Percentiles rank a stretch among this genome's conserved stretches.
Conservation (phyloP, 169 alveolate species). For the Theileria luwenshuni region DNA sequence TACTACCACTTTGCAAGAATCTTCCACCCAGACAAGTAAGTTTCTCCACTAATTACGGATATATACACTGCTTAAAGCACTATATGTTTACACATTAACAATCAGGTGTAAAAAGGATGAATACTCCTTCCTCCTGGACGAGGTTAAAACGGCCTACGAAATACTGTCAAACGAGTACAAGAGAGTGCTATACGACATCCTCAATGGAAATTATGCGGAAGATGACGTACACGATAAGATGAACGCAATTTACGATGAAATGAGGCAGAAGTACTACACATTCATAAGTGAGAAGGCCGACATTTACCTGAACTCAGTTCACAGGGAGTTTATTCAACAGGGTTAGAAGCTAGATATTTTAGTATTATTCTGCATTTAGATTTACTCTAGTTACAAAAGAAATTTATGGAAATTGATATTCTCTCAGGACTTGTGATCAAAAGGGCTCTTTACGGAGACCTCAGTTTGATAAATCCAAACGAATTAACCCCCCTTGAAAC, state of each 20-base stretch:
- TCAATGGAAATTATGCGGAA: slow-evolving; percentile 29
- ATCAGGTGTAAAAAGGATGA: slow-evolving; percentile 16
- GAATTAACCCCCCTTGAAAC: slow-evolving; percentile 41
- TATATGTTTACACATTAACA: background rate
- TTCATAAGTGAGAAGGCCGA: slow-evolving; percentile 35
- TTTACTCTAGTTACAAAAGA: too few relatives aligned
- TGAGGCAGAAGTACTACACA: slow-evolving; percentile 33
- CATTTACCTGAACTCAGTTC: slow-evolving; percentile 33
- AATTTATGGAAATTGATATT: background rate
- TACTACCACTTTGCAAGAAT: slow-evolving; percentile 86
- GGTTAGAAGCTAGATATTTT: slow-evolving; percentile 35
- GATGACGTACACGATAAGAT: slow-evolving; percentile 18
- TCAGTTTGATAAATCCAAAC: slow-evolving; percentile 48
- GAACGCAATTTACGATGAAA: slow-evolving; percentile 14
- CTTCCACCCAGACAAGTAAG: slow-evolving; percentile 92
- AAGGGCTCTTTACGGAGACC: slow-evolving; percentile 67
- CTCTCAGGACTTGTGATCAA: slow-evolving; percentile 52
- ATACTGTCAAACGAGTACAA: slow-evolving; percentile 58
- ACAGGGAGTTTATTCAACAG: slow-evolving; percentile 22
- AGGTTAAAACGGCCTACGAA: slow-evolving; percentile 49
- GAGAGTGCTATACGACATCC: slow-evolving; percentile 51
- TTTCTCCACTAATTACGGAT: too few relatives aligned
- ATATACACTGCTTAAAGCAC: background rate
- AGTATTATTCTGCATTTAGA: too few relatives aligned
- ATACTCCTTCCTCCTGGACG: slow-evolving; percentile 25